A percentile compares a stretch with the other conserved stretches of the same genome.
Conservation (phyloP, 2,329 filamentous ascomycete genomes). For the Onygena corvina region DNA sequence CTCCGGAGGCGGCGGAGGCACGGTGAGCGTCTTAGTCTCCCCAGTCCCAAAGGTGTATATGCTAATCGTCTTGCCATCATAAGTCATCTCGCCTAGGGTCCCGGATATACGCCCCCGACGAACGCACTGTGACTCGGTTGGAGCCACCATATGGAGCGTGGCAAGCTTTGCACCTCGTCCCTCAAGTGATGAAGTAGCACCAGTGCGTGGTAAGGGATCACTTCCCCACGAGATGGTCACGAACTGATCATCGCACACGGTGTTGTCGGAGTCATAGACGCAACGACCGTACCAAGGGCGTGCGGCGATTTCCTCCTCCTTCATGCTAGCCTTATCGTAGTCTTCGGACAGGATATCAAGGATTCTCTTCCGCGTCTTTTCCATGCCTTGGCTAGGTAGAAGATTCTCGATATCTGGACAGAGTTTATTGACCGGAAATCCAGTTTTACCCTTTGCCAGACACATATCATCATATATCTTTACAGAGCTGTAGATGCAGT, state of each 20-base stretch:
- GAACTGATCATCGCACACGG: slow-evolving; percentile 84
- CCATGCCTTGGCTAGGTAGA: slow-evolving; percentile 34
- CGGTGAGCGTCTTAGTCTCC: slow-evolving; percentile 41
- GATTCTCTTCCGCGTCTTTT: slow-evolving; percentile 42
- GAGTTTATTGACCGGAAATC: slow-evolving; percentile 83
- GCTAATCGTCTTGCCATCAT: slow-evolving; percentile 64
- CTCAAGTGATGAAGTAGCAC: slow-evolving; percentile 16
- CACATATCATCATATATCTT: slow-evolving; percentile 65
- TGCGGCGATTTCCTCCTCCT: slow-evolving; percentile 41
- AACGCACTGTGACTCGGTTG: slow-evolving; percentile 75
- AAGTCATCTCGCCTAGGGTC: slow-evolving; percentile 70
- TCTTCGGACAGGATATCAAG: slow-evolving; percentile 41
- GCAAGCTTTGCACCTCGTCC: slow-evolving; percentile 64
- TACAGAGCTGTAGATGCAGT: slow-evolving; percentile 76
- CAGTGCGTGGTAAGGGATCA: slow-evolving; percentile 34
- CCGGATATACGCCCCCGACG: slow-evolving; percentile 79
- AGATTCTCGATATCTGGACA: slow-evolving; percentile 82
- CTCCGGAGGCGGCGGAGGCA: slow-evolving; percentile 48
- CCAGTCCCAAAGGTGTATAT: slow-evolving; percentile 60
- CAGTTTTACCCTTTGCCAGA: slow-evolving; percentile 53
- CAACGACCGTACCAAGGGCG: slow-evolving; percentile 78
- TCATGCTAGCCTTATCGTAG: slow-evolving; percentile 41
- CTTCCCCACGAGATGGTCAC: slow-evolving; percentile 85
- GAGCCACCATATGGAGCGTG: slow-evolving; percentile 86
- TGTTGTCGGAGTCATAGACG: slow-evolving; percentile 85